These are phyloP conservation scores for Fragilaria crotonensis DNA, from an alignment of 108 stramenopile species.

Conservation along the genomic window DNA sequence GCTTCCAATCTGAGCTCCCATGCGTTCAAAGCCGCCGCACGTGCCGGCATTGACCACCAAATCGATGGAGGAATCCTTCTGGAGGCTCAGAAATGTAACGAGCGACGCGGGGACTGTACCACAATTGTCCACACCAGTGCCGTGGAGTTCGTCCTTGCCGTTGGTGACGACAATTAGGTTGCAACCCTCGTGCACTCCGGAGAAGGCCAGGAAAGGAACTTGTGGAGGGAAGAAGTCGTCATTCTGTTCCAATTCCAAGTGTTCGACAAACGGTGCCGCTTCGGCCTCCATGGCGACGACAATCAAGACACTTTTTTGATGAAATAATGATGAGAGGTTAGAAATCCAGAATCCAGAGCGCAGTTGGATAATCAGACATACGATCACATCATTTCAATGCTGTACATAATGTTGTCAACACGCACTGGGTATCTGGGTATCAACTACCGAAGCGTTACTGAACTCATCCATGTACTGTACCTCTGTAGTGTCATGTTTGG, in stretches of 20 bases:
- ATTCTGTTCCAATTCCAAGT: conserved; percentile 53
- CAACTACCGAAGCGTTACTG: too few species aligned
- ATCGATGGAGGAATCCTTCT: conserved; percentile 52
- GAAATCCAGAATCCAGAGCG: too few species aligned
- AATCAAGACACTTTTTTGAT: conserved; percentile 41
- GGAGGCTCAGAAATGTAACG: conserved; percentile 67
- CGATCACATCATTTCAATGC: too few species aligned
- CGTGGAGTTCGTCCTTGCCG: conserved; percentile 79
- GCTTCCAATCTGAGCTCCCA: conserved; percentile 88
- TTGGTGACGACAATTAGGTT: conserved; percentile 86
- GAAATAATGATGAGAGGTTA: background rate
- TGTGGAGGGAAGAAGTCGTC: conserved; percentile 64
- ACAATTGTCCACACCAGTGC: conserved; percentile 88
- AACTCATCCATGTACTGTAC: too few species aligned
- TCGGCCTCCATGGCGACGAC: conserved; percentile 95
- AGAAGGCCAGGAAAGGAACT: conserved; percentile 76
- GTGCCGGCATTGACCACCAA: conserved; percentile 94
- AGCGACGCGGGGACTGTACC: conserved; percentile 88
- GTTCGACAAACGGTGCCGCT: conserved; percentile 79
- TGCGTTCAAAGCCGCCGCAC: conserved; percentile 89
- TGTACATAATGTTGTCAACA: too few species aligned
- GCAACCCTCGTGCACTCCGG: conserved; percentile 63
- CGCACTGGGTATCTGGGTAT: too few species aligned
- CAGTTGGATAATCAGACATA: too few species aligned
- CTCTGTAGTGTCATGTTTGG: too few species aligned